Base-by-base conservation (phyloP, 2,329 filamentous ascomycete genomes). In the Penicillium sp. region DNA sequence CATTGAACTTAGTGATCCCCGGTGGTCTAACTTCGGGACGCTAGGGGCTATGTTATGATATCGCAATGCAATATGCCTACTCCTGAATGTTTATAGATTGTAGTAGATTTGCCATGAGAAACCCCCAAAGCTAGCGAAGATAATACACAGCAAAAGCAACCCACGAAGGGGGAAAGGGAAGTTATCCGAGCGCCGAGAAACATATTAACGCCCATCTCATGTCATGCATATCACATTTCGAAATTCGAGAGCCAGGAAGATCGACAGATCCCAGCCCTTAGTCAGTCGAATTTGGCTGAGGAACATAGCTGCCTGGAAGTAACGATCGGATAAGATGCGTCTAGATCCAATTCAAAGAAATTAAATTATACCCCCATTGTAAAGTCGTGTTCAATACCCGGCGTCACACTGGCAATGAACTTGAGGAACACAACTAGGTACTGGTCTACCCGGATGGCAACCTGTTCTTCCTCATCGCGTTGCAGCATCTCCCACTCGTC, bases 361-460 rank as follows among this genome's bases (percentile, higher is more conserved):
- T 80, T 80, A 11, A 35, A 48, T 80, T 80, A 96, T 37, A 96
- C 87, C 6, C 91, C 90, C 91, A 97, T 97, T 0, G 93, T 97
- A 73, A 95, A 97, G 73, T 97, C 93, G 74, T 97, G 91, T 77
- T 97, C 93, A 74, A 99, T 97, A 45, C 92, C 92, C 6, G 94
- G 94, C 16, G 93, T 97, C 42, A 99, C 94, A 67, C 88, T 94
- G 33, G 88, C 87, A 79, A 90, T 90, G 74, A 90, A 90, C 82
- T 80, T 80, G 58, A 80, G 64, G 63, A 80, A 80, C 16, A 80
- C 78, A 45, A 80, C 78, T 57, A 80, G 61, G 66, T 80, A 80
- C 67, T 80, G 78, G 64, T 80, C 78, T 36, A 80, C 78, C 11
- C 78, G 69, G 55, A 80, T 80, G 9, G 78, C 78, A 50, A 77